Evolutionary conservation across 805 yeast species (phyloP).

Genomic region (Cyberlindnera japonica): DNA sequence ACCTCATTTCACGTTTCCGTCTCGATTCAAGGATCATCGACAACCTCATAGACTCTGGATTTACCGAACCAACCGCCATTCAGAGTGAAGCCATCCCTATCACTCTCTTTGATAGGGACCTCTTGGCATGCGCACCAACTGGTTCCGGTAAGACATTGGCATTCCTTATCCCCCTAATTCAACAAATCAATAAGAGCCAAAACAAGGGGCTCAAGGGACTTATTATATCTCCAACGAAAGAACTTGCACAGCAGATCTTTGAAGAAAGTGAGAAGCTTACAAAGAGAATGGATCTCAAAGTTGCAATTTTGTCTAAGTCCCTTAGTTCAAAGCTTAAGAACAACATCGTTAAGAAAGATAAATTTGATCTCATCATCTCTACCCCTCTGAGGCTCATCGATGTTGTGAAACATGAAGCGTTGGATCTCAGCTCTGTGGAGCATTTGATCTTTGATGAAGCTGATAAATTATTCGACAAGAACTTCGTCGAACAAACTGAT

Average conservation of each 20-base stretch:
- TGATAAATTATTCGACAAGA: constrained; percentile 83
- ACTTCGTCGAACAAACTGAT: constrained; percentile 89
- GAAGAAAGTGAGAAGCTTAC: constrained; percentile 60
- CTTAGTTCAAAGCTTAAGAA: constrained; percentile 64
- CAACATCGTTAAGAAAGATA: constrained; percentile 52
- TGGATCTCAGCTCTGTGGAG: constrained; percentile 64
- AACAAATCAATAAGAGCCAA: constrained; percentile 34
- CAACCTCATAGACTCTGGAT: constrained; percentile 66
- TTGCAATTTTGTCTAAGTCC: constrained; percentile 68
- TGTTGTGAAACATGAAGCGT: constrained; percentile 55
- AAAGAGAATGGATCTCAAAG: constrained; percentile 41
- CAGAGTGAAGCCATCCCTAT: constrained; percentile 89
- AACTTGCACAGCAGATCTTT: constrained; percentile 82
- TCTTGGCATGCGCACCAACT: constrained; percentile 95
- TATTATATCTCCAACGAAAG: constrained; percentile 91
- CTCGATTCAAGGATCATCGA: constrained; percentile 51
- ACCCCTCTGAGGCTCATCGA: constrained; percentile 91
- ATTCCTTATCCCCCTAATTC: constrained; percentile 78
- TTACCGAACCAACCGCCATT: constrained; percentile 86
- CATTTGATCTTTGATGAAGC: constrained; percentile 91
- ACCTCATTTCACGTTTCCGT: constrained; percentile 64
- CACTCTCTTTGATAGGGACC: constrained; percentile 63
- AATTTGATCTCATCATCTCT: constrained; percentile 76
- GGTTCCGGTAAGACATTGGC: constrained; percentile 98
- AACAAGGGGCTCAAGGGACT: constrained; percentile 54